Evolutionary conservation across 371 early-diverging fungal species (phyloP), one percentile per base, ranked within the genome.

Genomic region (Mucor velutinosus): DNA sequence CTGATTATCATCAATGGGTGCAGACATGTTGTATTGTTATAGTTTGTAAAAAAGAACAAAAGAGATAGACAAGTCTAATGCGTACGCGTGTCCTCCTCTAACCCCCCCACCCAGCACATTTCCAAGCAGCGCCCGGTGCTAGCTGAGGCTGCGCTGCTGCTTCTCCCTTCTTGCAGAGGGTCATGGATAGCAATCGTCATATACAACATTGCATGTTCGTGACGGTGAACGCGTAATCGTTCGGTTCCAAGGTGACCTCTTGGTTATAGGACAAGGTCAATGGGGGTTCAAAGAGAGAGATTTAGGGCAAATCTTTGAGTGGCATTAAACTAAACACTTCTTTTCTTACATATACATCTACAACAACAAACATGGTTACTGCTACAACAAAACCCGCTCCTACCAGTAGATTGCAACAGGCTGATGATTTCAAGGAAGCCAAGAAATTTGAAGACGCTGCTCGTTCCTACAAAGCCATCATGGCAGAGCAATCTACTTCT

Each of bases 361-460:
- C 14, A 60, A 14, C 14, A 60, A 14, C 6, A 47, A 69, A 27
- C 17, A 69, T 70, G 70, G 70, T 65, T 37, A 41, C 41, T 53
- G 56, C 71, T 23, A 66, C 62, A 58, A 51, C 55, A 8, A 62
- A 58, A 30, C 41, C 58, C 30, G 62, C 71, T n/a, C 58, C 71
- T n/a, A 47, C 74, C 7, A 55, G 68, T 62, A 65, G 80, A 67
- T 77, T 89, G 45, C 69, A 80, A 65, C 80, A 86, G 56, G 84
- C 85, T 6, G 79, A 84, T 67, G 76, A 81, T 30, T 72, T 84
- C 47, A 79, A 79, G 60, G 75, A 86, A 61, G 78, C 82, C 11
- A 79, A 80, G 47, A 69, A 76, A 32, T 78, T 81, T 25, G 86
- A 86, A 37, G 78, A 88, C 64, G 84, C 87, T 19, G 80, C 86